Conservation (phyloP, 225 moss, liverwort and hornwort genomes). For the Polytrichum formosum region DNA sequence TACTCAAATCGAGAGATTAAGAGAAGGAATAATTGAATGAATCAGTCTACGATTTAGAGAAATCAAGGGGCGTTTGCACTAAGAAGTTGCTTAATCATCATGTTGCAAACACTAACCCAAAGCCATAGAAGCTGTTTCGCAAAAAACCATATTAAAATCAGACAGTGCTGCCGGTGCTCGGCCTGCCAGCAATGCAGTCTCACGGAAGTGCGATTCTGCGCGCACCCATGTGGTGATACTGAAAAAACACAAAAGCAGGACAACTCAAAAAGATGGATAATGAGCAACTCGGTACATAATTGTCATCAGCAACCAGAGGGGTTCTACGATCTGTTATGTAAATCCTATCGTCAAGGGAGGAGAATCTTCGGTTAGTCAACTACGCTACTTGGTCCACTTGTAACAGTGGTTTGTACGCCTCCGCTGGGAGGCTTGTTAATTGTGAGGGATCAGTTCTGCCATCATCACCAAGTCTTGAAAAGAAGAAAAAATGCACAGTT, state of each 20-base stretch:
- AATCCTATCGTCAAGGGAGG: background rate
- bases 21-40: too few relatives aligned
- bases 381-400: background rate
- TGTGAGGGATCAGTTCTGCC: background rate
- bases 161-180: too few relatives aligned
- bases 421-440: background rate
- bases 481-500: background rate
- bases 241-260: background rate
- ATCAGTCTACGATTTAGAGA: too few relatives aligned
- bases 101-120: too few relatives aligned
- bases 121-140: too few relatives aligned
- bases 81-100: too few relatives aligned
- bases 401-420: background rate
- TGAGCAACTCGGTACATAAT: background rate
- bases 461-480: background rate
- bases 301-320: background rate
- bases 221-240: too few relatives aligned
- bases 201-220: too few relatives aligned
- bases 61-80: too few relatives aligned
- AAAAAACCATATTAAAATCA: too few relatives aligned
- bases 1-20: too few relatives aligned
- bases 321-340: background rate
- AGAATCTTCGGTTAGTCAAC: background rate
- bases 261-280: background rate
- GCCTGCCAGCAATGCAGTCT: too few relatives aligned